A percentile compares a stretch with the other conserved stretches of the same genome.
Evolutionary conservation across 2,329 filamentous ascomycete species (phyloP).

Genomic region (Diplocarpon rosae): DNA sequence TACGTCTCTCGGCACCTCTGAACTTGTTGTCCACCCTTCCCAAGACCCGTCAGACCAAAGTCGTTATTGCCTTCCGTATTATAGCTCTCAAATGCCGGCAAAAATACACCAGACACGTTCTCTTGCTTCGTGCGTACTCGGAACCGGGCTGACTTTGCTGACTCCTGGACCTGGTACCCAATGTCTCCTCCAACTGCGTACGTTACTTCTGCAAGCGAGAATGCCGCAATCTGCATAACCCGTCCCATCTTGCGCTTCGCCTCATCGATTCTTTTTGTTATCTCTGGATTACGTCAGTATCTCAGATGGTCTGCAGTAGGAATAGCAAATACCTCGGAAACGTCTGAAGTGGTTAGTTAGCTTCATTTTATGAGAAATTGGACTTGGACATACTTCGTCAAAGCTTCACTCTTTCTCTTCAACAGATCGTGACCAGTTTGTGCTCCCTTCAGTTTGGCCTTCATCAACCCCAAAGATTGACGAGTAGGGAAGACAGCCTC

Average conservation of each 20-base stretch:
- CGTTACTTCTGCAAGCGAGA: constrained; percentile 93
- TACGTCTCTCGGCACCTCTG: constrained; percentile 94
- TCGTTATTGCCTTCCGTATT: constrained; percentile 84
- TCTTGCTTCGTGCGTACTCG: constrained; percentile 91
- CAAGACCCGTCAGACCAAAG: constrained; percentile 89
- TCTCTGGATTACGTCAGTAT: constrained; percentile 50
- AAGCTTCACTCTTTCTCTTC: constrained; percentile 94
- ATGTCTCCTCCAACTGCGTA: constrained; percentile 95
- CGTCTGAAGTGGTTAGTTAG: constrained; percentile 44
- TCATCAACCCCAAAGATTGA: constrained; percentile 94
- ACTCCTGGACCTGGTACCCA: constrained; percentile 94
- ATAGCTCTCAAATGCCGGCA: constrained; percentile 89
- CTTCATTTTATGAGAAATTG: constrained; percentile 1
- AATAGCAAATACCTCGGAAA: constrained; percentile 64
- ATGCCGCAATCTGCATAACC: constrained; percentile 98
- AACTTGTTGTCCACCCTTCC: constrained; percentile 95
- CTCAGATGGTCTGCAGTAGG: neutral
- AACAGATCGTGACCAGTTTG: constrained; percentile 87
- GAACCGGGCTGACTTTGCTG: constrained; percentile 85
- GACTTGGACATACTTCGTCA: constrained; percentile 67
- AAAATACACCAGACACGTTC: constrained; percentile 92
- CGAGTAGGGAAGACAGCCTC: constrained; percentile 97
- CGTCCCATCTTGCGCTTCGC: constrained; percentile 98
- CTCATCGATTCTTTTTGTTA: constrained; percentile 93
- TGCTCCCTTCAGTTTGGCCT: constrained; percentile 90